Percentiles rank a stretch among this genome's conserved stretches.
Evolutionary conservation across 108 stramenopile genomes (phyloP).

Genomic region (Skeletonema grethae): DNA sequence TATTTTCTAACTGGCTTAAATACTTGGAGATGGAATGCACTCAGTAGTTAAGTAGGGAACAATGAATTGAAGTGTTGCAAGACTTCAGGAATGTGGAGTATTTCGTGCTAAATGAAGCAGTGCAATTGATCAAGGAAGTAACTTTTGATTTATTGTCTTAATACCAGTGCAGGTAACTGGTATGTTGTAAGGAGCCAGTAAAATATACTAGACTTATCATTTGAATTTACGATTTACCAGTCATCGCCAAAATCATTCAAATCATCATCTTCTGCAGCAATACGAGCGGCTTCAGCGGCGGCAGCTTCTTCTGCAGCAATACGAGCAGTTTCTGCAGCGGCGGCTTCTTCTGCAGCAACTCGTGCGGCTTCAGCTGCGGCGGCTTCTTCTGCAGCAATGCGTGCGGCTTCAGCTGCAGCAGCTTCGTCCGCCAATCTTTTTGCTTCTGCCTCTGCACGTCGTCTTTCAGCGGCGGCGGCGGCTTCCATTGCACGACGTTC

Average conservation of each 20-base stretch:
- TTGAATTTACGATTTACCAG: constrained; percentile 52
- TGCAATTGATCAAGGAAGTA: no score
- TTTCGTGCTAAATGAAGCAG: no score
- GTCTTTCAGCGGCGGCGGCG: constrained; percentile 11
- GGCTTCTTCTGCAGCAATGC: constrained; percentile 19
- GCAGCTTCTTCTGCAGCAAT: constrained; percentile 20
- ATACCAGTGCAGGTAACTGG: no score
- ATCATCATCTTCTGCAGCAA: constrained; percentile 20
- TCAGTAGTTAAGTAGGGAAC: not conserved
- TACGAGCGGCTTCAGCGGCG: constrained; percentile 28
- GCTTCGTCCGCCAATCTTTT: constrained; percentile 35
- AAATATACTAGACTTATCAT: not conserved
- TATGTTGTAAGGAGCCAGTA: not conserved
- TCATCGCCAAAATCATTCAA: constrained; percentile 82
- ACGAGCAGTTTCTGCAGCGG: constrained; percentile 27
- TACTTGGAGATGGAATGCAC: not conserved
- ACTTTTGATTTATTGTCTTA: no score
- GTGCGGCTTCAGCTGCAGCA: constrained; percentile 33
- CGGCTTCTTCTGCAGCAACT: constrained; percentile 51
- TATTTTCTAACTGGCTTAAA: not conserved
- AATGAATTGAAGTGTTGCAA: not conserved
- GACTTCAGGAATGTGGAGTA: not conserved
- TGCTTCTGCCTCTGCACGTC: constrained; percentile 23
- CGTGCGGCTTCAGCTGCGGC: constrained; percentile 32
- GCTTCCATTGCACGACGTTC: constrained; percentile 40